A percentile compares a stretch with the other conserved stretches of the same genome.
phyloP scores from a whole-genome alignment of 2,329 filamentous ascomycete species.

The Cladophialophora carrionii region DNA sequence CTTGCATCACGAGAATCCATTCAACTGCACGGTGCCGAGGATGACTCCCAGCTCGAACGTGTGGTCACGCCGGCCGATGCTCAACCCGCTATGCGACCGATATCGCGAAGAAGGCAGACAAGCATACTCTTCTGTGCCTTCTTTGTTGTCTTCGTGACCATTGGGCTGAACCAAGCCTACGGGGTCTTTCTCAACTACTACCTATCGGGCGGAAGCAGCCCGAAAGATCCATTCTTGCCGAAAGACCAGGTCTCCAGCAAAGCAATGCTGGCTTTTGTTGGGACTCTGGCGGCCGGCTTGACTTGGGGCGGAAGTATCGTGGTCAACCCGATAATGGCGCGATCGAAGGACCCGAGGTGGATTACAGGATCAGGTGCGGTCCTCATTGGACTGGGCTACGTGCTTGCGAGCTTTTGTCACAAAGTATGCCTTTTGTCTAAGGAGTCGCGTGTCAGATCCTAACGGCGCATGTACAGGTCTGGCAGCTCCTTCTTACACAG shows the following conservation, averaged over 20 bases:
- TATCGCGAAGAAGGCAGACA: slow-evolving; percentile 50
- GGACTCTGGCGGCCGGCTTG: slow-evolving; percentile 54
- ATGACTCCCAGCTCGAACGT: slow-evolving; percentile 22
- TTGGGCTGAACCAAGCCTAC: slow-evolving; percentile 56
- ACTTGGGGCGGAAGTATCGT: slow-evolving; percentile 57
- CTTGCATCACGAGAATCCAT: slow-evolving; percentile 14
- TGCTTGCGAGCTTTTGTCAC: slow-evolving; percentile 46
- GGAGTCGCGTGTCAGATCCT: not conserved
- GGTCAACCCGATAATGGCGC: slow-evolving; percentile 54
- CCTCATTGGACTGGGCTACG: slow-evolving; percentile 50
- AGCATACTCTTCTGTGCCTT: slow-evolving; percentile 52
- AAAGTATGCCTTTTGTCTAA: slow-evolving; percentile 29
- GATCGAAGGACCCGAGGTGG: slow-evolving; percentile 46
- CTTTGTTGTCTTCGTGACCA: slow-evolving; percentile 52
- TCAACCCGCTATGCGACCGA: slow-evolving; percentile 41
- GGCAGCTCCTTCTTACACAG: slow-evolving; percentile 64
- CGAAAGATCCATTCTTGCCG: slow-evolving; percentile 47
- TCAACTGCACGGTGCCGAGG: slow-evolving; percentile 21
- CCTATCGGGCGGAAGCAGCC: slow-evolving; percentile 42
- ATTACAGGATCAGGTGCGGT: slow-evolving; percentile 51
- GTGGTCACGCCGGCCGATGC: slow-evolving; percentile 27
- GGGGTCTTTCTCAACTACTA: slow-evolving; percentile 58
- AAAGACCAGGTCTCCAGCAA: slow-evolving; percentile 44
- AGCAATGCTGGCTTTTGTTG: slow-evolving; percentile 55
- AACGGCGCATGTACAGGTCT: slow-evolving; percentile 47